Conservation (phyloP, 1,139 yeast genomes). For the Candida sp. region DNA sequence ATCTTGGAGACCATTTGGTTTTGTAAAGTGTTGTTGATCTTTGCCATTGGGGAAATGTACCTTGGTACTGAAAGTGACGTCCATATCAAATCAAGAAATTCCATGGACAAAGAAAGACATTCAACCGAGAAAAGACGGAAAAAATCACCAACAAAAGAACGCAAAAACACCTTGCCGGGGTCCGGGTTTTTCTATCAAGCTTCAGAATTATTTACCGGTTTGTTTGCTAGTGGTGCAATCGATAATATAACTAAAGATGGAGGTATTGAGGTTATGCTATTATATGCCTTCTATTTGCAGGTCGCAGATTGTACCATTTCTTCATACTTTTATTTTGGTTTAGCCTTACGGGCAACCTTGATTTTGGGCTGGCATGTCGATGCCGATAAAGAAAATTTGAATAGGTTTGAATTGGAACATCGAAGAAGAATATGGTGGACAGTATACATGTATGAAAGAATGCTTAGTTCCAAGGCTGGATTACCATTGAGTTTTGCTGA, state of each 20-base stretch:
- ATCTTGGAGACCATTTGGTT: constrained; percentile 77
- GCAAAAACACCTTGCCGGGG: constrained; percentile 58
- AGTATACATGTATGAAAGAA: constrained; percentile 83
- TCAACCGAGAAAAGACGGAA: constrained; percentile 13
- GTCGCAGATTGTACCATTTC: constrained; percentile 86
- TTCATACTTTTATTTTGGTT: constrained; percentile 76
- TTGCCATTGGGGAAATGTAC: constrained; percentile 86
- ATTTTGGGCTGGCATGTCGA: constrained; percentile 84
- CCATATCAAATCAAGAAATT: constrained; percentile 35
- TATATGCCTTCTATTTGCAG: constrained; percentile 79
- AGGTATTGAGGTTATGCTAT: constrained; percentile 73
- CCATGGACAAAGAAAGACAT: constrained; percentile 27
- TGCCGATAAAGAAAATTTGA: constrained; percentile 62
- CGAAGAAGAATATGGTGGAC: constrained; percentile 90
- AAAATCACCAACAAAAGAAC: constrained; percentile 6
- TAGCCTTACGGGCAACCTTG: constrained; percentile 71
- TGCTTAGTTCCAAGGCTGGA: constrained; percentile 84
- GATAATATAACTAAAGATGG: constrained; percentile 77
- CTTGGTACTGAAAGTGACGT: constrained; percentile 61
- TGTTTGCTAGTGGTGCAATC: constrained; percentile 76
- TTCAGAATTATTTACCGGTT: constrained; percentile 68
- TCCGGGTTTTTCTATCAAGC: constrained; percentile 76
- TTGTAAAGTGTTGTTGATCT: constrained; percentile 69
- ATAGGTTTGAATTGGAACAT: constrained; percentile 72
- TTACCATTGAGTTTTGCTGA: constrained; percentile 77